Base-by-base conservation (phyloP, 306 rosid species). In the Malus asiatica region DNA sequence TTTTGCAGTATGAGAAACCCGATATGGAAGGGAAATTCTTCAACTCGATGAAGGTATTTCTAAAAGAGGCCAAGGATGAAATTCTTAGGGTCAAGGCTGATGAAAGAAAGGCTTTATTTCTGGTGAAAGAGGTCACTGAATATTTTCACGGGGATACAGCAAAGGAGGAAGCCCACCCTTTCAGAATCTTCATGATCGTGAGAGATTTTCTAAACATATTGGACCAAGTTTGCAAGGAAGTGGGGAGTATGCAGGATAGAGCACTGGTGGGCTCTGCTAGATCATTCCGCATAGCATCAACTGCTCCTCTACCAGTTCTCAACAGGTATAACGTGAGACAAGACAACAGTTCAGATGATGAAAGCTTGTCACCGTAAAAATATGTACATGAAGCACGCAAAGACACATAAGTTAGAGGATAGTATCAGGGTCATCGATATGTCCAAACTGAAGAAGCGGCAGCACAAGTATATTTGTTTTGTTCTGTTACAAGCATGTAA, bases 221-320 rank as follows among this genome's bases (percentile, higher is more conserved):
- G 82, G 99, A 95, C 78, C 88, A 88, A 64, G 99, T 95, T 68
- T 95, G 99, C 97, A 95, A 89, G 78, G 99, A 95, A 86, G 99
- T 95, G 30, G 96, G 95, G 80, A 86, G 77, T 60, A 82, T 92
- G 96, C 97, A 92, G 76, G 97, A 92, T n/a, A 86, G 88, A 79
- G 76, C 90, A 48, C 80, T 89, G 75, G 84, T 89, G 22, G 98
- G 99, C 58, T 88, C 99, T 52, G 88, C 97, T 46, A 84, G 97
- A 78, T 95, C 99, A 58, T 95, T 95, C 73, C 85, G 97, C 58
- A 92, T 95, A 79, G 79, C 97, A 8, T 66, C 91, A 19, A 90
- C 78, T 74, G 93, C 93, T 77, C 84, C 97, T 35, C 83, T 92
- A 74, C 97, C 99, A 1, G 97, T 92, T 85, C 97, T 90, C 77